Evolutionary conservation across 1,284 basidiomycete genomes (phyloP).

Genomic region (Heterobasidion irregulare): DNA sequence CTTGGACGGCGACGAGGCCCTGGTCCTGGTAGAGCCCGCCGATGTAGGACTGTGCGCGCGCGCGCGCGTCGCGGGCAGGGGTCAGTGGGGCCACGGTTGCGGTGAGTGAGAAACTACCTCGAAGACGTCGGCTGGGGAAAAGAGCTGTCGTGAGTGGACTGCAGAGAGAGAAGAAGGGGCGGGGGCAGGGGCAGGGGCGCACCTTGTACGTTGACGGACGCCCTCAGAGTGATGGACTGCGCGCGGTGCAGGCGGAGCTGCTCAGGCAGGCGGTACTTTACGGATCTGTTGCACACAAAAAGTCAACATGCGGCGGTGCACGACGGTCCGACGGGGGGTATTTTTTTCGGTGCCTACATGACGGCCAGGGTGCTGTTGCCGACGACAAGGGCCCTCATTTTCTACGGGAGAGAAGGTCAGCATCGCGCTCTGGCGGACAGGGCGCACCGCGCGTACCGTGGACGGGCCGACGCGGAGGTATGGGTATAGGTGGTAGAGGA

Average conservation of each 20-base stretch:
- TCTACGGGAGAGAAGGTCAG: conserved; percentile 28
- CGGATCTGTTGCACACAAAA: conserved; percentile 34
- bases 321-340: not conserved
- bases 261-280: conserved; percentile 53
- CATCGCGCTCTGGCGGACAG: not conserved
- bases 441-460: conserved; percentile 38
- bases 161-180: not conserved
- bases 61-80: not conserved
- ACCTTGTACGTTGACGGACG: conserved; percentile 66
- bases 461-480: conserved; percentile 66
- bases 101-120: conserved; percentile 35
- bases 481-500: conserved; percentile 56
- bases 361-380: conserved; percentile 64
- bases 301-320: not conserved
- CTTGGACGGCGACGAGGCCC: conserved; percentile 43
- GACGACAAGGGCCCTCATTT: conserved; percentile 65
- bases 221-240: conserved; percentile 57
- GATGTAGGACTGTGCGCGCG: conserved; percentile 49
- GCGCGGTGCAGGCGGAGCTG: conserved; percentile 55
- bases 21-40: conserved; percentile 65
- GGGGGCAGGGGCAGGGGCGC: conserved; percentile 1
- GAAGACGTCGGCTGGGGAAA: conserved; percentile 58
- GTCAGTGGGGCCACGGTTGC: not conserved
- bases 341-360: conserved; percentile 33
- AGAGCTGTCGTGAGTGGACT: not conserved